Conservation (phyloP, 169 alveolate species). For the Besnoitia besnoiti region DNA sequence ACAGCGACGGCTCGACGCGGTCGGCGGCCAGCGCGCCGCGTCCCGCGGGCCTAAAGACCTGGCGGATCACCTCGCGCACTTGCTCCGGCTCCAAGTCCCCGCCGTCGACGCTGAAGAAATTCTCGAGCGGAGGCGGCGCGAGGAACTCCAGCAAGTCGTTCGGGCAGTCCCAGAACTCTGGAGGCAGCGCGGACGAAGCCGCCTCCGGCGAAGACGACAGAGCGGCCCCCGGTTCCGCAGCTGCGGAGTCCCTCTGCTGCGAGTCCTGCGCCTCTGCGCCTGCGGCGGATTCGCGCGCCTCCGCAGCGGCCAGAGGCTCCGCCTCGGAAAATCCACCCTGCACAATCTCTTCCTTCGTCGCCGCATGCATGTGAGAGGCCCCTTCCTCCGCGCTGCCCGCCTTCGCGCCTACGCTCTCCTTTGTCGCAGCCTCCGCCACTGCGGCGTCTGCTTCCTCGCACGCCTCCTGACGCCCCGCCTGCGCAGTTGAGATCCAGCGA, state of each 20-base stretch:
- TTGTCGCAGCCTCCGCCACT: no score
- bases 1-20: not conserved
- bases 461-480: no score
- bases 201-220: not conserved
- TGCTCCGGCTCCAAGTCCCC: not conserved
- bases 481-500: no score
- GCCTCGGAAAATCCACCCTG: no score
- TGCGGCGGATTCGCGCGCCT: not conserved
- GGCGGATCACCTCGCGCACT: not conserved
- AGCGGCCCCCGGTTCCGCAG: not conserved
- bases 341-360: not conserved
- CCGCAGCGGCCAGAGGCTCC: no score
- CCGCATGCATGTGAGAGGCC: no score
- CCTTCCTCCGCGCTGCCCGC: no score
- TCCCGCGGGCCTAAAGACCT: not conserved
- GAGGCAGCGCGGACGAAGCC: slow-evolving; percentile 4
- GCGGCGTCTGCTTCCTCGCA: no score
- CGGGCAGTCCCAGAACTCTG: slow-evolving; percentile 18
- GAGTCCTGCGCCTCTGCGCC: not conserved
- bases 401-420: no score
- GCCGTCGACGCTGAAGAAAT: slow-evolving; percentile 2
- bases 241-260: not conserved
- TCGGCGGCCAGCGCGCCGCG: not conserved
- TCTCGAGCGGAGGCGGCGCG: not conserved
- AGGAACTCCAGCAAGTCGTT: not conserved